Conservation (phyloP, 441 rosid species). For the Populus trichocarpa region DNA sequence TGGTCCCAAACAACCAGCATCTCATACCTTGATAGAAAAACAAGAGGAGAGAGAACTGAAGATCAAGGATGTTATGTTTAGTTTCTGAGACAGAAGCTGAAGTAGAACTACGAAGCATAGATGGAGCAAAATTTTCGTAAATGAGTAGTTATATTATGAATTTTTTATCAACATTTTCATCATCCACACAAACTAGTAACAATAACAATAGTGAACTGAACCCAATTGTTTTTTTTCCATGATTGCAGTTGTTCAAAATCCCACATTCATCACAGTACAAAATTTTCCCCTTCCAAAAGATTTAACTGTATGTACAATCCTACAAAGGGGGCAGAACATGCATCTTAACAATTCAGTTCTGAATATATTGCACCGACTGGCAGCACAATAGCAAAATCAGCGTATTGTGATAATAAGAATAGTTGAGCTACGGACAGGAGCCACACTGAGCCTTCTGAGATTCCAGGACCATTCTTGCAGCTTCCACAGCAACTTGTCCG, state of each 20-base stretch:
- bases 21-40: background rate
- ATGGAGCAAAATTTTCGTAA: background rate
- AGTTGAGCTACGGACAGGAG: constrained; percentile 13
- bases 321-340: background rate
- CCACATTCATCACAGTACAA: background rate
- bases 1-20: no score
- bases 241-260: background rate
- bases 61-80: background rate
- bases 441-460: constrained; percentile 39
- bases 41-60: background rate
- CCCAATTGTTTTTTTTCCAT: background rate
- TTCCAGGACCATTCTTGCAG: constrained; percentile 56
- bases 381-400: background rate
- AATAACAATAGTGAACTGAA: background rate
- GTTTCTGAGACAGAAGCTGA: background rate
- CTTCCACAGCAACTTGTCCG: constrained; percentile 62
- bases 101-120: background rate
- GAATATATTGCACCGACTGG: background rate
- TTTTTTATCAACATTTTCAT: no score
- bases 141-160: no score
- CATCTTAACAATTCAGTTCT: background rate
- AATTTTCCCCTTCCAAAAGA: background rate
- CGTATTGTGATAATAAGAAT: background rate
- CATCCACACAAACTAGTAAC: no score
- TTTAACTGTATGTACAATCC: background rate